Evolutionary conservation across 108 stramenopile species (phyloP), one percentile per base, ranked within the genome.

Genomic region (Epithemia pelagica): DNA sequence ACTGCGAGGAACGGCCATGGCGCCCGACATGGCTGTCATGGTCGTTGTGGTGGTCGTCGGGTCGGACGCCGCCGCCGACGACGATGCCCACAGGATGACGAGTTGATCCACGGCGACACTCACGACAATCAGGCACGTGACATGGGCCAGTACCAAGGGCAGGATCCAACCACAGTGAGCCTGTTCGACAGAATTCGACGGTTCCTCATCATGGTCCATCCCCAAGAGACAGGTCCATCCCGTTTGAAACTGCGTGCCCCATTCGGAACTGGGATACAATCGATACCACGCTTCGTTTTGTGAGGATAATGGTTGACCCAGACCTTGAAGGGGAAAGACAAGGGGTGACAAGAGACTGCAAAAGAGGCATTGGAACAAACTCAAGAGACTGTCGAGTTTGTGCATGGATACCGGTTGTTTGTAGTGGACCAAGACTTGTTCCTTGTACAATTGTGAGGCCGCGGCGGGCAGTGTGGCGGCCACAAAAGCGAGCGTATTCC

Each of bases 371-470:
- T 90, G 89, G 56, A 90, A 85, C 22, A 89, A 52, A 8, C 85
- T 83, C 28, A 93, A 57, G 2, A 93, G 59, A 33, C 87, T 65
- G 62, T 93, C 90, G 59, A 93, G 70, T 60, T 82, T 61, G 68
- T 83, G 83, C 1, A 81, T 65, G 61, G 88, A 79, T 31, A 93
- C 88, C 1, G 92, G 92, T 68, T 90, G 89, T 32, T 82, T 82
- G 69, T 87, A 74, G 58, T 77, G 74, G 26, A 82, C 75, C 53
- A 93, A 75, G 15, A 82, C 71, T 22, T 85, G 82, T 56, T 93
- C 92, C 62, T 93, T 93, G 80, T 90, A 90, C 24, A 90, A 71
- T 66, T 90, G 89, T 51, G 88, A 87, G 31, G 85, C 78, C 22
- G 87, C 87, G 22, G 84, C 85, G 18, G 88, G 87, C 30, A 92